phyloP scores from a whole-genome alignment of 2,329 filamentous ascomycete species.

The Paecilomyces sp. region DNA sequence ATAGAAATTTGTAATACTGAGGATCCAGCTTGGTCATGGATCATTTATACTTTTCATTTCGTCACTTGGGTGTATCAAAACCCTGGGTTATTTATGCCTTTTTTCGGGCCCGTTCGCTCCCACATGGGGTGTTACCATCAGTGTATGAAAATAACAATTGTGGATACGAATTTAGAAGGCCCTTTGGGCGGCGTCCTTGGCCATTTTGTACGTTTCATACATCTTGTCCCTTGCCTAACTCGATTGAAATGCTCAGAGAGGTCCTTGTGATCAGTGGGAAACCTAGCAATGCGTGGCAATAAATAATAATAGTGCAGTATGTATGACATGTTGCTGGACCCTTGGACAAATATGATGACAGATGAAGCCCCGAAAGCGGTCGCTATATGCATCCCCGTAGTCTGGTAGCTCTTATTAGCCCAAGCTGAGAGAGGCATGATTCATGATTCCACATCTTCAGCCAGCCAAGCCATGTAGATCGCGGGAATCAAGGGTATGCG shows the following conservation, averaged over 20 bases:
- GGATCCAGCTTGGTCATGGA: not conserved
- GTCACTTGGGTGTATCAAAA: not conserved
- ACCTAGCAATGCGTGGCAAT: not conserved
- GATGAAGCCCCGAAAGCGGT: not conserved
- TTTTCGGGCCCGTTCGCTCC: too few relatives aligned
- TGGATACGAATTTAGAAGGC: too few relatives aligned
- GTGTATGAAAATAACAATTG: too few relatives aligned
- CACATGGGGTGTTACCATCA: too few relatives aligned
- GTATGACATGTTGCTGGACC: not conserved
- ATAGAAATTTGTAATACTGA: not conserved
- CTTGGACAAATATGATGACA: not conserved
- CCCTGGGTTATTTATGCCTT: not conserved
- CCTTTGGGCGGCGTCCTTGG: not conserved
- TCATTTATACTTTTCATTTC: not conserved
- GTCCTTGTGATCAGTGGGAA: not conserved
- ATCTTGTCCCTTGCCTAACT: not conserved
- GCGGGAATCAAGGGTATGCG: not conserved
- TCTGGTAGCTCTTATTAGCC: not conserved
- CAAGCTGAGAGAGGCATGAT: not conserved
- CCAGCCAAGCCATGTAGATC: not conserved
- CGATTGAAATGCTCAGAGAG: not conserved
- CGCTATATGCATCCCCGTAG: not conserved
- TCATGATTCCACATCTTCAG: not conserved
- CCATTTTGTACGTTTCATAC: not conserved
- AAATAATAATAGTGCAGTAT: not conserved